Evolutionary conservation across 148 eudicot genomes (phyloP).

Genomic region (Arbutus unedo): DNA sequence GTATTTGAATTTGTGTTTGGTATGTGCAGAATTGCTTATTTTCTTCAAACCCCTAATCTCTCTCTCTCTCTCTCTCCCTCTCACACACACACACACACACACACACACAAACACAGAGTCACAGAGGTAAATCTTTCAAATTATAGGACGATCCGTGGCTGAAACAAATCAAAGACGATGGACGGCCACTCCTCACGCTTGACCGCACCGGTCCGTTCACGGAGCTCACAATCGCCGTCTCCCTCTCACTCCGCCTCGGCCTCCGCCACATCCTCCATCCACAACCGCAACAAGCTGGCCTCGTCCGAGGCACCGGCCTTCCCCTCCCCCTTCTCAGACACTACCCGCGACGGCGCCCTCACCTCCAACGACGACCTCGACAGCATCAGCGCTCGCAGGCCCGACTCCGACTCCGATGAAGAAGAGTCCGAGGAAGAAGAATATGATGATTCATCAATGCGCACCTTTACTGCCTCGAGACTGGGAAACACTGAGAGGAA

Average conservation of each 20-base stretch:
- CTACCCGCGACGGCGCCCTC: slow-evolving; percentile 52
- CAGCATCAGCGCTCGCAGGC: slow-evolving; percentile 74
- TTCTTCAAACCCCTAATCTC: neutral
- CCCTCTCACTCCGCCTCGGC: slow-evolving; percentile 92
- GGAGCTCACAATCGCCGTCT: slow-evolving; percentile 79
- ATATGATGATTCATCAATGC: slow-evolving; percentile 59
- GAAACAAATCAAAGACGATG: slow-evolving; percentile 25
- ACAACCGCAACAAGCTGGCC: slow-evolving; percentile 47
- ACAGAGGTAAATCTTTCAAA: neutral
- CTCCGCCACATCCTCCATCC: slow-evolving; percentile 78
- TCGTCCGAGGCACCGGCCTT: slow-evolving; percentile 39
- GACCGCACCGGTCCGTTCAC: slow-evolving; percentile 62
- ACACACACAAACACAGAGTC: too few relatives aligned
- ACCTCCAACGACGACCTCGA: slow-evolving; percentile 76
- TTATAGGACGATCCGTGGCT: neutral
- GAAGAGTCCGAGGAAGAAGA: slow-evolving; percentile 68
- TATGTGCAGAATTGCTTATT: too few relatives aligned
- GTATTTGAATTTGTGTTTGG: too few relatives aligned
- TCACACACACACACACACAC: too few relatives aligned
- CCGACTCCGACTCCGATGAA: slow-evolving; percentile 60
- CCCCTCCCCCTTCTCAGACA: slow-evolving; percentile 67
- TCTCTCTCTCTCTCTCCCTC: neutral
- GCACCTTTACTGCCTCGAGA: slow-evolving; percentile 72
- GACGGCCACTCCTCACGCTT: slow-evolving; percentile 52
- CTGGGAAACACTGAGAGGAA: slow-evolving; percentile 49